Percentiles rank a stretch among this genome's conserved stretches.
Conservation (phyloP, 441 rosid species). For the Mallotus repandus region DNA sequence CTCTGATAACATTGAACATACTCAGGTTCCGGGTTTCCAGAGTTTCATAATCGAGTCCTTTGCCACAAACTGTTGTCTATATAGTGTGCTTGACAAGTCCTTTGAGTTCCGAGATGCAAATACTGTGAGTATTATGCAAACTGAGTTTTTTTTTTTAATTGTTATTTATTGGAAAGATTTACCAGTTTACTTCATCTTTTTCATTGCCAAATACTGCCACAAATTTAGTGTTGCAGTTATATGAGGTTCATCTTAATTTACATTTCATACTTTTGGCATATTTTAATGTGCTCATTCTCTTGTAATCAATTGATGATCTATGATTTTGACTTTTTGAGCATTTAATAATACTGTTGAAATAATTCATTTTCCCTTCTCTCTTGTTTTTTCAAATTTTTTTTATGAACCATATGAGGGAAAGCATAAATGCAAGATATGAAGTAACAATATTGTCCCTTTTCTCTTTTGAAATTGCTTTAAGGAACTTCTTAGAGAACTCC, state of each 20-base stretch:
- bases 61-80: conserved; percentile 75
- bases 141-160: background rate
- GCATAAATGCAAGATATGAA: too few relatives aligned
- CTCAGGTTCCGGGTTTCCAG: conserved; percentile 84
- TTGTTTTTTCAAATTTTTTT: too few relatives aligned
- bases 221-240: background rate
- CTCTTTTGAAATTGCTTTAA: too few relatives aligned
- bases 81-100: conserved; percentile 84
- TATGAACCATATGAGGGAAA: too few relatives aligned
- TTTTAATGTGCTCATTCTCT: too few relatives aligned
- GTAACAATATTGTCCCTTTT: too few relatives aligned
- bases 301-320: too few relatives aligned
- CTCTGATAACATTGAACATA: conserved; percentile 14
- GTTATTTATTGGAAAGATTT: background rate
- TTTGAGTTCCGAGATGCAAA: conserved; percentile 85
- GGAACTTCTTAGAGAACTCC: too few relatives aligned
- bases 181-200: background rate
- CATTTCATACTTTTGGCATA: background rate
- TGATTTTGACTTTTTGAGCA: too few relatives aligned
- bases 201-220: background rate
- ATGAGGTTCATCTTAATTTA: background rate
- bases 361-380: too few relatives aligned
- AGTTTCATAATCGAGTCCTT: conserved; percentile 66
- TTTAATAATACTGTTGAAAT: too few relatives aligned
- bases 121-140: conserved; percentile 56